Base-by-base conservation (phyloP, 2,329 filamentous ascomycete species). In the Talaromyces sp. region DNA sequence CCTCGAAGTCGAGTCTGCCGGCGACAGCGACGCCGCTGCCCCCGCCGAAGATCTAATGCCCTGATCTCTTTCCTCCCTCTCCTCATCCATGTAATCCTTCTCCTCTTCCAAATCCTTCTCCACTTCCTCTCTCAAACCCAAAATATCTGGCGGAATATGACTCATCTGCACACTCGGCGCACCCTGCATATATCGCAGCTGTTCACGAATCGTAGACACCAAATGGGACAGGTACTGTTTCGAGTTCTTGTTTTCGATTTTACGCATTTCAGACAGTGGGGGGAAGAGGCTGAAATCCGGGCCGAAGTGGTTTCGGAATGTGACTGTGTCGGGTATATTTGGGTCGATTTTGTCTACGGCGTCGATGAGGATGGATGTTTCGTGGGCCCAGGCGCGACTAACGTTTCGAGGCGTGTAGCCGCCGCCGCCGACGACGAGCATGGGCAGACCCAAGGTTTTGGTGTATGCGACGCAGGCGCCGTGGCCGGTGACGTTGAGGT, bases 321-420 rank as follows among this genome's bases (percentile, higher is more conserved):
- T 91, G 8, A 94, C 88, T 72, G 96, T 89, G 41, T 86, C 80
- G 0, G 95, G 94, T 33, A 98, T 89, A 13, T 87, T 85, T 19
- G 90, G 86, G 74, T 86, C 81, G 68, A 97, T 89, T 65, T 86
- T 85, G 68, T 90, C 84, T 67, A 90, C 84, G 65, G 88, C 88
- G 70, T 89, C 88, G 68, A 96, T 91, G 67, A 92, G 92, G 70
- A 98, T 92, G 67, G 91, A 90, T 13, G 95, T 99, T 80, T 99
- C 95, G 79, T 96, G 94, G 27, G 93, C 92, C 95, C 95, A 99
- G 35, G 94, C 93, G 62, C 95, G 90, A 49, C 95, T 95, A 7
- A 99, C 95, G 73, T 99, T 99, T 69, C 94, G 88, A 5, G 95
- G 93, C 15, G 95, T 99, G 79, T 99, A 99, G 33, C 95, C 95